Percentiles rank a stretch among this genome's conserved stretches.
Conservation (phyloP, 139 green algal species). For the Bryopsis sp. region DNA sequence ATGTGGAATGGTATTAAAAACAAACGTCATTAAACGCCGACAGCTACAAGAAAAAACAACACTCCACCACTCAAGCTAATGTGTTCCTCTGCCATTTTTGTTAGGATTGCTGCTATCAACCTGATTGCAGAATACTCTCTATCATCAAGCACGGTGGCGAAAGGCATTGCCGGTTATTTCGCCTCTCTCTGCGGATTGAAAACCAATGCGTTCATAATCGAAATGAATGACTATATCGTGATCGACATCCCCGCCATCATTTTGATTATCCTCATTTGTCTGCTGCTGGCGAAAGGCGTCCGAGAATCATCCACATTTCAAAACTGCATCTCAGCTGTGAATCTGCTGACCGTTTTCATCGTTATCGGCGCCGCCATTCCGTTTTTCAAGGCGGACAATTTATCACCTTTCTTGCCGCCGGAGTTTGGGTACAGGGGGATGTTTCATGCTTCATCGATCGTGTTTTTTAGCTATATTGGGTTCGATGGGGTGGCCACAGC, state of each 20-base stretch:
- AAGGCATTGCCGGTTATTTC: slow-evolving; percentile 75
- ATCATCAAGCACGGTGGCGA: slow-evolving; percentile 60
- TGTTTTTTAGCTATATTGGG: slow-evolving; percentile 64
- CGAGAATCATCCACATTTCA: slow-evolving; percentile 40
- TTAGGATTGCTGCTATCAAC: slow-evolving; percentile 10
- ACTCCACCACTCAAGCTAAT: too few species aligned
- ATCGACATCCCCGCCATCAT: slow-evolving; percentile 27
- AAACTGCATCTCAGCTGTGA: slow-evolving; percentile 20
- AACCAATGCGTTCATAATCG: background rate
- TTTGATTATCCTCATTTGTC: slow-evolving; percentile 23
- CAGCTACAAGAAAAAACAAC: too few species aligned
- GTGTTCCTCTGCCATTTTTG: too few species aligned
- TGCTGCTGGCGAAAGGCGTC: slow-evolving; percentile 41
- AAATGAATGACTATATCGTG: slow-evolving; percentile 8
- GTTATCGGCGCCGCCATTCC: slow-evolving; percentile 22
- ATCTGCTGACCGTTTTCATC: slow-evolving; percentile 50
- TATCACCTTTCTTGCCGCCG: slow-evolving; percentile 37
- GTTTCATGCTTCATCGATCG: slow-evolving; percentile 34
- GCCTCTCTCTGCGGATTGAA: slow-evolving; percentile 43
- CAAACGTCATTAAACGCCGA: too few species aligned
- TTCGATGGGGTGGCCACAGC: slow-evolving; percentile 35
- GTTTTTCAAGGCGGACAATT: slow-evolving; percentile 6
- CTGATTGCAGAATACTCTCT: slow-evolving; percentile 82
- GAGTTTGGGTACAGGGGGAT: slow-evolving; percentile 30
- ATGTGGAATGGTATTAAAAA: too few species aligned